Evolutionary conservation across 129 eudicot species (phyloP).

Genomic region (Artemisia tridentata): DNA sequence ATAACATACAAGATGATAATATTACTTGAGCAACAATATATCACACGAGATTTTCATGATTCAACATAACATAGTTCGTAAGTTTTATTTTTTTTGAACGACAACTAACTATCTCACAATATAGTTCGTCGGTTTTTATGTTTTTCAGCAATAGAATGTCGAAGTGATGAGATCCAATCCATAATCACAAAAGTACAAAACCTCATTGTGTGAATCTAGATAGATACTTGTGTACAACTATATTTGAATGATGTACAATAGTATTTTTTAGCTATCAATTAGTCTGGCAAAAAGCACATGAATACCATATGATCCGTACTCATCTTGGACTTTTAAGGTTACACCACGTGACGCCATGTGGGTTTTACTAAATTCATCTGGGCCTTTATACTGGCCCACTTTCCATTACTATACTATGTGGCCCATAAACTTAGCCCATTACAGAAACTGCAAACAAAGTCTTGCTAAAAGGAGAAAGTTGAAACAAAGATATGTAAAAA

Average conservation of each 20-base stretch:
- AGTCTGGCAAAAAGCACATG: conserved; percentile 21
- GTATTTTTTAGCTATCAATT: background rate
- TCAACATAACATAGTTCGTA: too few relatives aligned
- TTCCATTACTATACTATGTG: conserved; percentile 1
- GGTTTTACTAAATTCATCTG: conserved; percentile 12
- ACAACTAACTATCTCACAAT: too few relatives aligned
- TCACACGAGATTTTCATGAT: too few relatives aligned
- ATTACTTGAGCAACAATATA: too few relatives aligned
- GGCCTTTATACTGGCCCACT: conserved; percentile 33
- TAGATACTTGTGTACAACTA: conserved; percentile 2
- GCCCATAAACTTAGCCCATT: conserved; percentile 13
- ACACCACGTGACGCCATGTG: conserved; percentile 30
- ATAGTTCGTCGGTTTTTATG: too few relatives aligned
- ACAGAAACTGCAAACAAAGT: background rate
- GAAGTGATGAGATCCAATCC: too few relatives aligned
- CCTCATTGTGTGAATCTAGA: too few relatives aligned
- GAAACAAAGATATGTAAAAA: background rate
- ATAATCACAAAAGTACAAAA: too few relatives aligned
- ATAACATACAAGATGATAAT: too few relatives aligned
- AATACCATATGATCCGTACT: conserved; percentile 30
- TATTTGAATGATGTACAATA: conserved; percentile 19
- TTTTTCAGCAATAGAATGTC: too few relatives aligned
- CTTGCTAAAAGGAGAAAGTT: background rate
- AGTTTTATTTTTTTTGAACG: too few relatives aligned
- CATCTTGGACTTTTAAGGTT: conserved; percentile 28